These are phyloP conservation scores for Picea glauca DNA, from an alignment of 75 land plant species.

Conservation along the genomic window DNA sequence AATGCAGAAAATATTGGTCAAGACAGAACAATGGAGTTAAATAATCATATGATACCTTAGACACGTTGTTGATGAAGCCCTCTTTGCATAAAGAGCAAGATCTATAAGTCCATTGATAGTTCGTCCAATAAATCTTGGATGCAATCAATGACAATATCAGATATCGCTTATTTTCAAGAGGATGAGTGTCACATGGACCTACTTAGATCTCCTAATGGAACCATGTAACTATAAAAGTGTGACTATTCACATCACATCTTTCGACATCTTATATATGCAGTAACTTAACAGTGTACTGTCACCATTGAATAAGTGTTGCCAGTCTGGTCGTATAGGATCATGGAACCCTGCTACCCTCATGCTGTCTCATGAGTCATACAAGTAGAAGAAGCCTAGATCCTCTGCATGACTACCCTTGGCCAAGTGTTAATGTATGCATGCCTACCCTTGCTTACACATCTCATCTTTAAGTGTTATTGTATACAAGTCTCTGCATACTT, in stretches of 20 bases:
- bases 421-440: background rate
- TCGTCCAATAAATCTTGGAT: background rate
- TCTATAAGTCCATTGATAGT: background rate
- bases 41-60: no score
- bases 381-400: background rate
- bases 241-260: no score
- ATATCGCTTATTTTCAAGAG: background rate
- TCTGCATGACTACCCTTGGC: background rate
- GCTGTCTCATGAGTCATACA: background rate
- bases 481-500: background rate
- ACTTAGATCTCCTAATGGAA: background rate
- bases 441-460: background rate
- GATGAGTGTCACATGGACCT: background rate
- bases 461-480: background rate
- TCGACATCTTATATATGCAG: no score
- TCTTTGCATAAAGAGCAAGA: no score
- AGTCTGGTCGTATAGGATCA: background rate
- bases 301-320: background rate
- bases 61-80: no score
- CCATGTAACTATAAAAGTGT: no score
- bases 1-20: no score
- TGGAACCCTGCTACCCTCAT: background rate
- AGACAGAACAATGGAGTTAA: no score
- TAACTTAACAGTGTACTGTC: background rate
- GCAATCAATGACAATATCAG: background rate